Conservation (phyloP, 2,329 filamentous ascomycete genomes). For the Aspergillus aculeatinus region DNA sequence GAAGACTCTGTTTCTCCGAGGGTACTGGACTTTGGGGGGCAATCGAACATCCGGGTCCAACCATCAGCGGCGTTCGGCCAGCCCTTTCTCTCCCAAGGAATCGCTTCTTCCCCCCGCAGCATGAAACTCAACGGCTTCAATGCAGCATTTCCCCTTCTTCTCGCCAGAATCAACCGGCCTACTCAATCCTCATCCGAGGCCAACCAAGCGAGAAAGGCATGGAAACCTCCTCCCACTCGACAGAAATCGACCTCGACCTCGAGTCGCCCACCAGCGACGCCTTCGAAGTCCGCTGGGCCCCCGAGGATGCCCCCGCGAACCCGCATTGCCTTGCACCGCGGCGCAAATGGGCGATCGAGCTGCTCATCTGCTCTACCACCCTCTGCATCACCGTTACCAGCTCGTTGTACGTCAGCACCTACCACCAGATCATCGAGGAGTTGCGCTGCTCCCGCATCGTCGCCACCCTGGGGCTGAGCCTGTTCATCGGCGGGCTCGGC, state of each 20-base stretch:
- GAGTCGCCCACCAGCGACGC: background rate
- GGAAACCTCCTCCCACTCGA: background rate
- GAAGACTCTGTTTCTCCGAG: background rate
- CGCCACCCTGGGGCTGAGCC: constrained; percentile 3
- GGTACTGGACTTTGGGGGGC: background rate
- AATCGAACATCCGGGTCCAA: background rate
- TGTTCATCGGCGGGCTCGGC: constrained; percentile 49
- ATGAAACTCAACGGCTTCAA: background rate
- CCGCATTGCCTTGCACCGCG: background rate
- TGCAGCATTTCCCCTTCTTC: no score
- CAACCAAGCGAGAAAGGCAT: background rate
- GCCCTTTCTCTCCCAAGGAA: background rate
- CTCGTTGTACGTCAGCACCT: constrained; percentile 81
- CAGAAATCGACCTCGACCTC: background rate
- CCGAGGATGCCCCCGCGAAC: background rate
- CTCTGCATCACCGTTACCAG: constrained; percentile 6
- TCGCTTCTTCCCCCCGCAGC: background rate
- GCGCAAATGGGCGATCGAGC: constrained; percentile 2
- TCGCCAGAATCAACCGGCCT: no score
- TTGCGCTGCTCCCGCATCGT: constrained; percentile 70
- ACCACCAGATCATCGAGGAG: constrained; percentile 69
- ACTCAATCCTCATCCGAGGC: no score
- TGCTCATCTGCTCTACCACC: background rate
- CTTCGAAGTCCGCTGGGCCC: background rate
- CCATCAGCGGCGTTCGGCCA: constrained; percentile 1